A percentile compares a stretch with the other conserved stretches of the same genome.
These are phyloP conservation scores for Neurospora cerealis DNA, from an alignment of 495 filamentous ascomycete genomes.

Conservation along the genomic window DNA sequence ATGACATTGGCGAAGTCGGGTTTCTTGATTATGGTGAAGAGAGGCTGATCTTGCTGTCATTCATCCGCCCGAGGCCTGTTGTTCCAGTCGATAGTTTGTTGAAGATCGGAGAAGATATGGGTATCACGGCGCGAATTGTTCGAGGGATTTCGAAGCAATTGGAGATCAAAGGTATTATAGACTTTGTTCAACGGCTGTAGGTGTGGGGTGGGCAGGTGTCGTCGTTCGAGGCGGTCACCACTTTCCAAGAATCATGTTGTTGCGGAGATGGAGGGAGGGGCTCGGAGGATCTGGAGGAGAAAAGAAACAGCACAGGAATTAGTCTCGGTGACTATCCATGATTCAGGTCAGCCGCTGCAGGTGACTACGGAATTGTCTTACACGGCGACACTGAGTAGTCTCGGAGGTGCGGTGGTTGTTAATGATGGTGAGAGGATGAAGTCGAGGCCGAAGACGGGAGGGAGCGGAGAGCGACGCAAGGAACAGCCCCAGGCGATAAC, in stretches of 20 bases:
- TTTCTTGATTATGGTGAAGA: background rate
- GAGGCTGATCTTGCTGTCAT: background rate
- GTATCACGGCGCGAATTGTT: background rate
- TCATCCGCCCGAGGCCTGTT: background rate
- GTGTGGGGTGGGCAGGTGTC: background rate
- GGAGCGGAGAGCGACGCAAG: background rate
- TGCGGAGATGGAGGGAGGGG: background rate
- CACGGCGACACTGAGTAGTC: background rate
- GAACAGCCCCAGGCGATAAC: background rate
- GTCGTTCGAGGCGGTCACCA: background rate
- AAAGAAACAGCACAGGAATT: background rate
- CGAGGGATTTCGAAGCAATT: background rate
- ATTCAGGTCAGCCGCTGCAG: background rate
- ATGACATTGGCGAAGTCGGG: background rate
- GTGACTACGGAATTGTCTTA: background rate
- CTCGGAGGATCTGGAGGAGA: background rate
- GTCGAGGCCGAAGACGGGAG: background rate
- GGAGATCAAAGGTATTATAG: background rate
- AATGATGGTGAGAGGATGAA: background rate
- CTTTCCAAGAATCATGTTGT: background rate
- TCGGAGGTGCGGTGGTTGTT: background rate
- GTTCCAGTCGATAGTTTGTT: background rate
- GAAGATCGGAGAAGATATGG: background rate
- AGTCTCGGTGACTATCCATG: background rate
- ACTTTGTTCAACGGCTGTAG: background rate